Conservation (phyloP, 2,329 filamentous ascomycete species). For the Nemania sp. region DNA sequence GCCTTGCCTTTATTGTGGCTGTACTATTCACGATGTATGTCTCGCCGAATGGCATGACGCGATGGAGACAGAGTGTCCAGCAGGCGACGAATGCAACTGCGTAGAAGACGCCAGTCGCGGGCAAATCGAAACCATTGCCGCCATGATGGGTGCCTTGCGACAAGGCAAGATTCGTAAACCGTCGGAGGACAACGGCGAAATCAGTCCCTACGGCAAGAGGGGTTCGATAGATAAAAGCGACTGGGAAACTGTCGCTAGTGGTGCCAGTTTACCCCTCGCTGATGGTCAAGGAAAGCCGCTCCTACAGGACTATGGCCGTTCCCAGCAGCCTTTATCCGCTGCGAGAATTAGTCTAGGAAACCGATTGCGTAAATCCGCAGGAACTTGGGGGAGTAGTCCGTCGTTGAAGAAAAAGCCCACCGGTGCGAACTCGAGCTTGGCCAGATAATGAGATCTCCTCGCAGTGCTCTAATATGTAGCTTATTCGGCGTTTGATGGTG, state of each 20-base stretch:
- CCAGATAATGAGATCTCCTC: conserved; percentile 33
- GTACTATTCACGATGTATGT: conserved; percentile 70
- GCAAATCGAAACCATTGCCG: conserved; percentile 71
- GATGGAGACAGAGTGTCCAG: conserved; percentile 69
- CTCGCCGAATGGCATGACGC: conserved; percentile 69
- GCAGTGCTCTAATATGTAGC: neutral
- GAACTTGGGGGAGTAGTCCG: conserved; percentile 60
- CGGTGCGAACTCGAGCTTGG: conserved; percentile 34
- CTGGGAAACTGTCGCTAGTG: conserved; percentile 54
- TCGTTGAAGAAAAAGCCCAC: conserved; percentile 54
- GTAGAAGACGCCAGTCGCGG: conserved; percentile 67
- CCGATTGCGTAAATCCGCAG: conserved; percentile 62
- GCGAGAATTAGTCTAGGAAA: conserved; percentile 61
- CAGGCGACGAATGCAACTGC: conserved; percentile 74
- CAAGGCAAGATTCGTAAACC: conserved; percentile 53
- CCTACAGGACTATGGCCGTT: conserved; percentile 34
- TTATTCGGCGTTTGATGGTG: neutral
- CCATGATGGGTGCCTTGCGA: conserved; percentile 60
- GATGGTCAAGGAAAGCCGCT: conserved; percentile 49
- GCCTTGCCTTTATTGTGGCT: conserved; percentile 72
- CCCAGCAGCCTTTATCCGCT: conserved; percentile 53
- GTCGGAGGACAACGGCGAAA: conserved; percentile 39
- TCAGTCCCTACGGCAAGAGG: conserved; percentile 34
- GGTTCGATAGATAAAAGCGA: conserved; percentile 51
- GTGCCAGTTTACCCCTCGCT: conserved; percentile 44